phyloP scores from a whole-genome alignment of 2,329 filamentous ascomycete genomes.

The Diaporthe ampelina region DNA sequence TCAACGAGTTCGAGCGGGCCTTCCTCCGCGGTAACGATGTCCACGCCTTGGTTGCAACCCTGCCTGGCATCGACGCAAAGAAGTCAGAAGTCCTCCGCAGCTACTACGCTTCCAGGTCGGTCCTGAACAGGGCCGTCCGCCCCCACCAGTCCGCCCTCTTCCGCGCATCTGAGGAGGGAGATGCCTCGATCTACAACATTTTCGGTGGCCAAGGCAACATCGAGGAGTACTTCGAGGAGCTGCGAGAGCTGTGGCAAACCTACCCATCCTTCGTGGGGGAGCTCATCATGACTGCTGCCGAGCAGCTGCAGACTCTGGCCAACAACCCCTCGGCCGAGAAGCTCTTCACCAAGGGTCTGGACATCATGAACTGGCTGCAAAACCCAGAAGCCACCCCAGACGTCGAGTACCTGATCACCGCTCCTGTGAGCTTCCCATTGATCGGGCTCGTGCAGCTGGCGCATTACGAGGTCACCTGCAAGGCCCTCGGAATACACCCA shows the following conservation, averaged over 20 bases:
- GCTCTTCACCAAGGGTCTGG: slow-evolving; percentile 96
- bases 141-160: slow-evolving; percentile 94
- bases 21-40: slow-evolving; percentile 97
- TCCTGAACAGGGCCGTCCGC: slow-evolving; percentile 87
- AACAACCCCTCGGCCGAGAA: slow-evolving; percentile 90
- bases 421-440: slow-evolving; percentile 94
- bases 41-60: slow-evolving; percentile 85
- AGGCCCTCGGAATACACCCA: slow-evolving; percentile 89
- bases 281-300: slow-evolving; percentile 83
- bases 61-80: slow-evolving; percentile 93
- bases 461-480: slow-evolving; percentile 95
- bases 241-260: slow-evolving; percentile 90
- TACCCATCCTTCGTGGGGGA: slow-evolving; percentile 93
- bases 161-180: slow-evolving; percentile 86
- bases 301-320: slow-evolving; percentile 88
- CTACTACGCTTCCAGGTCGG: slow-evolving; percentile 91
- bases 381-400: slow-evolving; percentile 92
- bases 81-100: slow-evolving; percentile 90
- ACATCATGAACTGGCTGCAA: slow-evolving; percentile 94
- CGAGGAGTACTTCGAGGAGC: slow-evolving; percentile 98
- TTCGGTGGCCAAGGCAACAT: slow-evolving; percentile 99
- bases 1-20: slow-evolving; percentile 96
- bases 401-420: slow-evolving; percentile 92
- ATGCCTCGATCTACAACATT: slow-evolving; percentile 90
- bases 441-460: slow-evolving; percentile 97